These are phyloP conservation scores for Leishmania aethiopica DNA, from an alignment of 208 protist species.

Conservation along the genomic window DNA sequence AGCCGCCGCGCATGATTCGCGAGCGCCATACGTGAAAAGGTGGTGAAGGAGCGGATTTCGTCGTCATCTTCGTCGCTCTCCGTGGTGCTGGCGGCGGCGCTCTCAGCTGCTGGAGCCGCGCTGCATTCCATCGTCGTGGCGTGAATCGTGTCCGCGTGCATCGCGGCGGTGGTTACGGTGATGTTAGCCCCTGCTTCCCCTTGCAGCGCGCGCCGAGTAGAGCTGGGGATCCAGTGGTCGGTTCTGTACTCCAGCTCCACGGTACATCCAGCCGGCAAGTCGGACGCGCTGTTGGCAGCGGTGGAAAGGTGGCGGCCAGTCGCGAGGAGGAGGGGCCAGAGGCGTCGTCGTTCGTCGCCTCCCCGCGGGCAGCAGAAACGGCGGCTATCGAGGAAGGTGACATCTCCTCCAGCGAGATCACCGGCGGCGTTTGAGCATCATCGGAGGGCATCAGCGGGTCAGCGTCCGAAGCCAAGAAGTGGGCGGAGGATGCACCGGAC, in stretches of 20 bases:
- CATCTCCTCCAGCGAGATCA: conserved; percentile 26
- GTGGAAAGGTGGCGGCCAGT: background rate
- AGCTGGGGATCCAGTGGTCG: conserved; percentile 19
- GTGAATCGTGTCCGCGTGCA: background rate
- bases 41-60: conserved; percentile 23
- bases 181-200: conserved; percentile 3
- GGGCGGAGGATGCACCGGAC: background rate
- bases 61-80: conserved; percentile 20
- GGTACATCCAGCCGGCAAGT: conserved; percentile 15
- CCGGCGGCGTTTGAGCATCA: conserved; percentile 1
- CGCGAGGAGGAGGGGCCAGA: background rate
- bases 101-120: background rate
- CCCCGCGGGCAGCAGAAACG: background rate
- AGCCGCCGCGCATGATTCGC: conserved; percentile 7
- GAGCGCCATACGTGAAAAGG: conserved; percentile 34
- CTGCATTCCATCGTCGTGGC: background rate
- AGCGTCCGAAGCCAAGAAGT: background rate
- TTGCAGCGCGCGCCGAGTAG: conserved; percentile 3
- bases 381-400: background rate
- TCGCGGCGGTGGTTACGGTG: conserved; percentile 3
- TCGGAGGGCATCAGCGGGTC: conserved; percentile 1
- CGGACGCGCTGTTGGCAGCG: background rate
- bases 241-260: conserved; percentile 28
- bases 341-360: background rate
- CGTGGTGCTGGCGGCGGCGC: conserved; percentile 7